Percentiles rank a stretch among this genome's conserved stretches.
phyloP scores from a whole-genome alignment of 495 filamentous ascomycete genomes.

The Aspergillus biplanus region DNA sequence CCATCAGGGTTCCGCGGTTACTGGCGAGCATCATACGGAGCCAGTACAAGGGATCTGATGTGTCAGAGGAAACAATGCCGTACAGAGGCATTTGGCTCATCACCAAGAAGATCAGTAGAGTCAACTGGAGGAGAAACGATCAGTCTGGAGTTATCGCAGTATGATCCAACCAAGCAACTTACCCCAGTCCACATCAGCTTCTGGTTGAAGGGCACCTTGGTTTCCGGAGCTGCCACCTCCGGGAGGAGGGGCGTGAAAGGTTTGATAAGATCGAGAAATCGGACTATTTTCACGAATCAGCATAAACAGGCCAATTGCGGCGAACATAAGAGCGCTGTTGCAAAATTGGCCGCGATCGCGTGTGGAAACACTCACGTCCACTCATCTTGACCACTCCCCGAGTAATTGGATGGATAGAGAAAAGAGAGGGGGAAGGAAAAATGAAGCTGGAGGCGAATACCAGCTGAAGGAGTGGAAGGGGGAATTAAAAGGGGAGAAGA shows the following conservation, averaged over 20 bases:
- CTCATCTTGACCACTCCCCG: slow-evolving; percentile 51
- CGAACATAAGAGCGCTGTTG: slow-evolving; percentile 30
- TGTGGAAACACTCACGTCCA: slow-evolving; percentile 47
- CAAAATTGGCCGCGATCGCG: slow-evolving; percentile 41
- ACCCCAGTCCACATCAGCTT: slow-evolving; percentile 99
- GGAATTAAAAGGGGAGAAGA: slow-evolving; percentile 45
- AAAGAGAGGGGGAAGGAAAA: slow-evolving; percentile 19
- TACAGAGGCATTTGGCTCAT: slow-evolving; percentile 99
- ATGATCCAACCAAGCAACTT: slow-evolving; percentile 36
- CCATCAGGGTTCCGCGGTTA: slow-evolving; percentile 99
- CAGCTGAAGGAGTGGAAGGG: slow-evolving; percentile 54
- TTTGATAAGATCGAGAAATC: slow-evolving; percentile 99
- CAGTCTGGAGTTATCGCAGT: slow-evolving; percentile 33
- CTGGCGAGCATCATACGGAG: slow-evolving; percentile 99
- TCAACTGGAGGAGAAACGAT: slow-evolving; percentile 61
- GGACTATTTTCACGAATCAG: slow-evolving; percentile 62
- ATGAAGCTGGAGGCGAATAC: slow-evolving; percentile 58
- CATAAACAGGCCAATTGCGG: slow-evolving; percentile 34
- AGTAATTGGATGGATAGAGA: slow-evolving; percentile 23
- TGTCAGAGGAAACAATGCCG: slow-evolving; percentile 95
- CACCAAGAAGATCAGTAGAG: slow-evolving; percentile 96
- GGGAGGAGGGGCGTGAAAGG: slow-evolving; percentile 98
- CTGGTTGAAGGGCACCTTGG: slow-evolving; percentile 97
- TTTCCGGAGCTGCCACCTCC: slow-evolving; percentile 96
- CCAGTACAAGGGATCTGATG: slow-evolving; percentile 98